Conservation (phyloP, 176 grass and related monocot species). For the Rhynchospora pubera region DNA sequence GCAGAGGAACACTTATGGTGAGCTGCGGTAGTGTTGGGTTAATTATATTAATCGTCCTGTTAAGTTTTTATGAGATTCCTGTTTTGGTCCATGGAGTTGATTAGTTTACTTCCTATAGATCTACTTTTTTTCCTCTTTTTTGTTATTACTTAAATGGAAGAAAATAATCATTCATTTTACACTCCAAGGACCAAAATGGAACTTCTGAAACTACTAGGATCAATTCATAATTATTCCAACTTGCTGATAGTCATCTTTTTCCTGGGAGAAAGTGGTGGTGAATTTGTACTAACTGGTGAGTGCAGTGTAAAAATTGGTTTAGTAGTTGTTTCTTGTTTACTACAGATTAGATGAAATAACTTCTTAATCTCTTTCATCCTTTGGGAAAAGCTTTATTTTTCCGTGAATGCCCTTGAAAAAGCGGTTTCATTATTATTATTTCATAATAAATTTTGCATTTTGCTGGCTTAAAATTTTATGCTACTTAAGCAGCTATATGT, state of each 20-base stretch:
- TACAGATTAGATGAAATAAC: neutral
- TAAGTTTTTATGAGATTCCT: neutral
- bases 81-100: conserved; percentile 11
- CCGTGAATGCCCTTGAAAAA: neutral
- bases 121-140: neutral
- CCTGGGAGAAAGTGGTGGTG: no score
- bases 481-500: no score
- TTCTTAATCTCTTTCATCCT: neutral
- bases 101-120: neutral
- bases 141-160: neutral
- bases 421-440: neutral
- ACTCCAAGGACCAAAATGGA: conserved; percentile 3
- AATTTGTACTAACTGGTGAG: neutral
- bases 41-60: neutral
- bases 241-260: neutral
- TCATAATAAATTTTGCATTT: neutral
- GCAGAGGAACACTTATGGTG: neutral
- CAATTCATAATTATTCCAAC: neutral
- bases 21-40: neutral
- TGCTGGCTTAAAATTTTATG: neutral
- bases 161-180: neutral
- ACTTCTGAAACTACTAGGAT: neutral
- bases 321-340: neutral
- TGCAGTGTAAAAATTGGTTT: neutral
- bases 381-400: neutral